Conservation (phyloP, 208 protist genomes). For the Trypanosomatidae sp. region DNA sequence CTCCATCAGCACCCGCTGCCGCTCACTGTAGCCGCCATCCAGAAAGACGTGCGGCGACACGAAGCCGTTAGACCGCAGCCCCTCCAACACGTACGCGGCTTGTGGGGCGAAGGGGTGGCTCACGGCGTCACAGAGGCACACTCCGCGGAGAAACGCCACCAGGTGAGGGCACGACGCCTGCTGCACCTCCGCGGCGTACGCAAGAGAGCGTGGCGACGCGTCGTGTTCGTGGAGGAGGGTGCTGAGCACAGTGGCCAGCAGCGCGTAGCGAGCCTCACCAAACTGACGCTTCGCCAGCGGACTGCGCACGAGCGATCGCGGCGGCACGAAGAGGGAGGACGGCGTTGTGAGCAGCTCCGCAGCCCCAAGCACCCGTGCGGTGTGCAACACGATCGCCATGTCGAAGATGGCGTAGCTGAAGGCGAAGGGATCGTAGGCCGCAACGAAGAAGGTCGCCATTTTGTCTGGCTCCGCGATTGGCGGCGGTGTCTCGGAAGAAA, state of each 20-base stretch:
- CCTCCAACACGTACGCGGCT: slow-evolving; percentile 36
- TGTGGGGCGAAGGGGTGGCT: slow-evolving; percentile 34
- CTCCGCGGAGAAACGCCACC: slow-evolving; percentile 35
- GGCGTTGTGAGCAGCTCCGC: neutral
- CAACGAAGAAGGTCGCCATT: slow-evolving; percentile 20
- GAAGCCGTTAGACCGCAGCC: slow-evolving; percentile 26
- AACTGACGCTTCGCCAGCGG: slow-evolving; percentile 23
- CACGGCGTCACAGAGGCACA: slow-evolving; percentile 23
- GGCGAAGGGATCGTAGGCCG: slow-evolving; percentile 26
- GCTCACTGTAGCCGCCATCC: slow-evolving; percentile 26
- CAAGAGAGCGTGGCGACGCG: slow-evolving; percentile 9
- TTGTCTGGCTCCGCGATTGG: slow-evolving; percentile 29
- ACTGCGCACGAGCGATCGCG: too few relatives aligned
- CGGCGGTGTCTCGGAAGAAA: slow-evolving; percentile 9
- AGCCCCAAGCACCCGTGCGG: slow-evolving; percentile 7
- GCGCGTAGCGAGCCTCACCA: slow-evolving; percentile 11
- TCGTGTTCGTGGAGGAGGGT: slow-evolving; percentile 34
- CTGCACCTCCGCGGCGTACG: neutral
- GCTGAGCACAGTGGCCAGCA: slow-evolving; percentile 13
- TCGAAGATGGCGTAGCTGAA: slow-evolving; percentile 57
- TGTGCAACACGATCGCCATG: slow-evolving; percentile 25
- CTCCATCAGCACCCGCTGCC: slow-evolving; percentile 9
- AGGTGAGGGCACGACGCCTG: slow-evolving; percentile 8
- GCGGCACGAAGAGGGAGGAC: slow-evolving; percentile 33
- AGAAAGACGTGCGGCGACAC: slow-evolving; percentile 25